Evolutionary conservation across 1,284 basidiomycete species (phyloP).

Genomic region (Trametes polyzona): DNA sequence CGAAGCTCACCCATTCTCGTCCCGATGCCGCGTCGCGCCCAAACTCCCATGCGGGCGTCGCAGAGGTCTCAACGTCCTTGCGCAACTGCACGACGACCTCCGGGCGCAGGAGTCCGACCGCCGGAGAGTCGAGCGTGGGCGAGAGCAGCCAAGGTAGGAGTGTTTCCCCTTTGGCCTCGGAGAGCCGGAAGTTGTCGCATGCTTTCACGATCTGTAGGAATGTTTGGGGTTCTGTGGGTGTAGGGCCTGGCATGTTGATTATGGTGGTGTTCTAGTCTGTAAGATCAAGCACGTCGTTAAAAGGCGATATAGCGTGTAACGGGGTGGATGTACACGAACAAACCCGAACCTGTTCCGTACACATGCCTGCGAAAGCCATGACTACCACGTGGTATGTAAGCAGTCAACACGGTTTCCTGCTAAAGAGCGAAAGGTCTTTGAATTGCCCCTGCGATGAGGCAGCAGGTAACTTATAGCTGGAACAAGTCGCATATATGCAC

Average conservation of each 20-base stretch:
- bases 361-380: no score
- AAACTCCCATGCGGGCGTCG: slow-evolving; percentile 34
- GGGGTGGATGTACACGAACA: no score
- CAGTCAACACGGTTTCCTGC: no score
- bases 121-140: slow-evolving; percentile 49
- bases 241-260: slow-evolving; percentile 17
- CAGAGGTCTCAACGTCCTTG: slow-evolving; percentile 48
- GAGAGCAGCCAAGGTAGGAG: slow-evolving; percentile 58
- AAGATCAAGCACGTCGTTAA: no score
- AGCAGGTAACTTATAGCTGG: no score
- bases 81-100: slow-evolving; percentile 56
- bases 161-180: slow-evolving; percentile 38
- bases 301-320: no score
- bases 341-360: no score
- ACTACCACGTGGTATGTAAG: no score
- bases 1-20: slow-evolving; percentile 52
- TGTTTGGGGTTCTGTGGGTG: slow-evolving; percentile 27
- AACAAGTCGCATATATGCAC: no score
- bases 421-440: no score
- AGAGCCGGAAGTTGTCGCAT: slow-evolving; percentile 65
- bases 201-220: slow-evolving; percentile 63
- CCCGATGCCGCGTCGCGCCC: neutral
- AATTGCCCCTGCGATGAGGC: no score
- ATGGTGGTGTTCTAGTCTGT: neutral
- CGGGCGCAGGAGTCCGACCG: slow-evolving; percentile 68